Evolutionary conservation across 441 rosid genomes (phyloP).

Genomic region (Syzygium malaccense): DNA sequence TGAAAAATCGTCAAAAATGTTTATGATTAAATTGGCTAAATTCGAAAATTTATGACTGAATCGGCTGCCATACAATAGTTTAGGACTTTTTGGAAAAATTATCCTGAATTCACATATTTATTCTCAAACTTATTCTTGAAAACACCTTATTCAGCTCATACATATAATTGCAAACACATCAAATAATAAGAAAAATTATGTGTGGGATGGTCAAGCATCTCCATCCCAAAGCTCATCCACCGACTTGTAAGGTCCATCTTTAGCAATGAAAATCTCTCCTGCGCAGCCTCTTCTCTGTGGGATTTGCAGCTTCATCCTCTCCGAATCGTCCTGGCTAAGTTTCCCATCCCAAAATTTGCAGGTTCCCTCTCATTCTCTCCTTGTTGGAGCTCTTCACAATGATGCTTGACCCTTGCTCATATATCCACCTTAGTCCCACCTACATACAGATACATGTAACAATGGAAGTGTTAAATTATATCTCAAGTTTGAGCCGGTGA

Average conservation of each 20-base stretch:
- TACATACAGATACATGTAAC: not conserved
- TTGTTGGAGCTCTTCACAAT: not conserved
- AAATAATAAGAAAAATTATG: too few species aligned
- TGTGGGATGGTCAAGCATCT: not conserved
- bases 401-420: not conserved
- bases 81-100: too few species aligned
- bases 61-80: too few species aligned
- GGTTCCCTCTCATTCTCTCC: not conserved
- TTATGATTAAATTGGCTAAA: too few species aligned
- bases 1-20: too few species aligned
- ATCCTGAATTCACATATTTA: too few species aligned
- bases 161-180: too few species aligned
- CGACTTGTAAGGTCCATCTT: not conserved
- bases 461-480: too few species aligned
- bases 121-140: too few species aligned
- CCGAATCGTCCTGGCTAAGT: not conserved
- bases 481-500: too few species aligned
- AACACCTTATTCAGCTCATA: too few species aligned
- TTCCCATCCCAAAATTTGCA: not conserved
- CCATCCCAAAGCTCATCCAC: not conserved
- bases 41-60: too few species aligned
- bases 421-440: not conserved
- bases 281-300: not conserved
- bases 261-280: not conserved
- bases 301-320: not conserved